Conservation (phyloP, 495 filamentous ascomycete genomes). For the Aspergillus homomorphus region DNA sequence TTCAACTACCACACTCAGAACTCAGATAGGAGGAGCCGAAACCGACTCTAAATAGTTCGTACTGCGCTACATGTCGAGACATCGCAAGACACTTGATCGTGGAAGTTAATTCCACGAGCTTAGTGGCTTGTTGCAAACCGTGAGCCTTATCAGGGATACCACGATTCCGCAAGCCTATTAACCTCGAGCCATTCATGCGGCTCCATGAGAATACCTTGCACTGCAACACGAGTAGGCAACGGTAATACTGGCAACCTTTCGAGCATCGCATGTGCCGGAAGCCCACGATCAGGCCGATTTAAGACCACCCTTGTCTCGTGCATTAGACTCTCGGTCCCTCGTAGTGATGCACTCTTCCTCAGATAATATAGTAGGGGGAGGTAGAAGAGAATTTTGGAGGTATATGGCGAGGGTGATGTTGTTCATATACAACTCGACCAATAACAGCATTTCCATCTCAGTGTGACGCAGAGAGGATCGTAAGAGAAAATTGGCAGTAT, state of each 20-base stretch:
- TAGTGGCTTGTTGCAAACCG: background rate
- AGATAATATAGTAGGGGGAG: too few relatives aligned
- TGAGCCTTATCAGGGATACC: background rate
- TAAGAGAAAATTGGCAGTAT: too few relatives aligned
- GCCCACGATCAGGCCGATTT: background rate
- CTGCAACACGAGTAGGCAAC: background rate
- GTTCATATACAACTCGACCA: background rate
- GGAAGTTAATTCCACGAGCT: background rate
- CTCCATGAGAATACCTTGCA: background rate
- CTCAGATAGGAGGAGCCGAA: too few relatives aligned
- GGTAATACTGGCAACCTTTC: background rate
- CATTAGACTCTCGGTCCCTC: background rate
- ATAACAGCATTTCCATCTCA: too few relatives aligned
- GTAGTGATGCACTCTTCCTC: too few relatives aligned
- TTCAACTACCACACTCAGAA: background rate
- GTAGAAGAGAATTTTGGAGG: too few relatives aligned
- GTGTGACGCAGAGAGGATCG: too few relatives aligned
- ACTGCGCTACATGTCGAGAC: background rate
- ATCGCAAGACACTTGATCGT: background rate
- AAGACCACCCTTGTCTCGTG: background rate
- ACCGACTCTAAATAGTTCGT: background rate
- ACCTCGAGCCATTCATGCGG: background rate
- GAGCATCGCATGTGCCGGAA: background rate
- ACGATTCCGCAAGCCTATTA: background rate
- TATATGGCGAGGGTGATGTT: too few relatives aligned